These are phyloP conservation scores for Sporothrix mexicana DNA, from an alignment of 2,329 filamentous ascomycete species.

Conservation along the genomic window DNA sequence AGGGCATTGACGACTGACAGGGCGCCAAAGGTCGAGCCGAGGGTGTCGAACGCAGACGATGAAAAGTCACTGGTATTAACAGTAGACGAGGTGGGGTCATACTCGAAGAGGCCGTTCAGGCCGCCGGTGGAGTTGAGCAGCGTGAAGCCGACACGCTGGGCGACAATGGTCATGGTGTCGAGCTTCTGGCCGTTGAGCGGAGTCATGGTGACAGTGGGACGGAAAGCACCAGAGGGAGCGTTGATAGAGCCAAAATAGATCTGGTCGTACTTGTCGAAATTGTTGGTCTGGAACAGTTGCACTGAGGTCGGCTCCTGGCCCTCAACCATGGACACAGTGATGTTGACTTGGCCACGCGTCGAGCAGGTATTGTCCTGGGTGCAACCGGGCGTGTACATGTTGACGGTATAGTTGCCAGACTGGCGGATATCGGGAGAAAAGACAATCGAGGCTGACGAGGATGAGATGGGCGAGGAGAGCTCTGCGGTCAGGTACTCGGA, in stretches of 20 bases:
- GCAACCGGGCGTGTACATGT: slow-evolving; percentile 92
- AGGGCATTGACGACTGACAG: slow-evolving; percentile 74
- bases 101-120: slow-evolving; percentile 90
- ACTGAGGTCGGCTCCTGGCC: slow-evolving; percentile 60
- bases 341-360: slow-evolving; percentile 78
- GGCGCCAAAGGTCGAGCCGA: slow-evolving; percentile 71
- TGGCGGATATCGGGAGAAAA: slow-evolving; percentile 85
- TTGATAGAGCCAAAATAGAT: slow-evolving; percentile 88
- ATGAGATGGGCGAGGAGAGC: slow-evolving; percentile 61
- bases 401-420: slow-evolving; percentile 89
- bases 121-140: slow-evolving; percentile 76
- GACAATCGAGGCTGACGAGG: slow-evolving; percentile 70
- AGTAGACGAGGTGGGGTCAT: slow-evolving; percentile 68
- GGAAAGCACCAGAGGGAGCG: slow-evolving; percentile 72
- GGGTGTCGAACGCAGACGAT: slow-evolving; percentile 75
- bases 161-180: slow-evolving; percentile 76
- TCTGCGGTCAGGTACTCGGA: slow-evolving; percentile 78
- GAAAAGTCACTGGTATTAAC: slow-evolving; percentile 68
- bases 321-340: slow-evolving; percentile 58
- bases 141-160: slow-evolving; percentile 81
- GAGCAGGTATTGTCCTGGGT: slow-evolving; percentile 76
- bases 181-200: slow-evolving; percentile 69
- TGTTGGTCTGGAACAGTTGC: slow-evolving; percentile 82
- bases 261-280: slow-evolving; percentile 95
- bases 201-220: slow-evolving; percentile 77